These are phyloP conservation scores for Luzula sylvatica DNA, from an alignment of 176 grass and related monocot species.

Conservation along the genomic window DNA sequence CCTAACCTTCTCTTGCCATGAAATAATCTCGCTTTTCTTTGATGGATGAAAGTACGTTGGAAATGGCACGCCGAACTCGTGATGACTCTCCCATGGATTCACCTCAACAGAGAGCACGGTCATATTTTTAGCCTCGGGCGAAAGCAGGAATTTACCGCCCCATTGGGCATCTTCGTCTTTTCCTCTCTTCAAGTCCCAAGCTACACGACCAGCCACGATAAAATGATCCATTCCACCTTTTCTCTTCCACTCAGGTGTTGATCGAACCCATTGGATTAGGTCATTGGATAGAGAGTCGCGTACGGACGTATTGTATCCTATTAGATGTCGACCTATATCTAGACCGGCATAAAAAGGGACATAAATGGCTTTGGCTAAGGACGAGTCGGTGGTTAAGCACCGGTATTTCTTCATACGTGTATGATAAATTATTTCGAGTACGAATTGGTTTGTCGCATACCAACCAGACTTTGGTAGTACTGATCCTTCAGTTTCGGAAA, in stretches of 20 bases:
- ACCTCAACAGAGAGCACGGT: conserved; percentile 54
- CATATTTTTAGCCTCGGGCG: conserved; percentile 58
- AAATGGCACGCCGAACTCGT: conserved; percentile 61
- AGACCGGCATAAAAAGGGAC: conserved; percentile 74
- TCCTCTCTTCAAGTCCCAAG: conserved; percentile 61
- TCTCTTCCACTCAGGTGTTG: conserved; percentile 45
- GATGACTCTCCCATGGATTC: conserved; percentile 39
- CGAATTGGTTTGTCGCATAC: conserved; percentile 56
- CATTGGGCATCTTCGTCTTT: conserved; percentile 23
- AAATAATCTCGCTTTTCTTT: conserved; percentile 40
- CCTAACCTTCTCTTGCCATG: conserved; percentile 50
- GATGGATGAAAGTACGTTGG: conserved; percentile 64
- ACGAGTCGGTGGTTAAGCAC: conserved; percentile 66
- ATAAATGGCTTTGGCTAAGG: conserved; percentile 51
- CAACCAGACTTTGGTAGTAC: conserved; percentile 54
- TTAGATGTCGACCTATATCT: conserved; percentile 54
- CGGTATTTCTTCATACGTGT: conserved; percentile 65
- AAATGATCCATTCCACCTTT: conserved; percentile 67
- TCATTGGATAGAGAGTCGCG: conserved; percentile 51
- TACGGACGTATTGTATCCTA: conserved; percentile 31
- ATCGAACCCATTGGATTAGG: conserved; percentile 17
- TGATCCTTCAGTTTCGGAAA: conserved; percentile 15
- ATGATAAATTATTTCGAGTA: conserved; percentile 63
- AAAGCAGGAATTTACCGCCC: conserved; percentile 47
- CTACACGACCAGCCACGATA: conserved; percentile 45